Conservation (phyloP, 768 basidiomycete species). For the Harrya chromipes region DNA sequence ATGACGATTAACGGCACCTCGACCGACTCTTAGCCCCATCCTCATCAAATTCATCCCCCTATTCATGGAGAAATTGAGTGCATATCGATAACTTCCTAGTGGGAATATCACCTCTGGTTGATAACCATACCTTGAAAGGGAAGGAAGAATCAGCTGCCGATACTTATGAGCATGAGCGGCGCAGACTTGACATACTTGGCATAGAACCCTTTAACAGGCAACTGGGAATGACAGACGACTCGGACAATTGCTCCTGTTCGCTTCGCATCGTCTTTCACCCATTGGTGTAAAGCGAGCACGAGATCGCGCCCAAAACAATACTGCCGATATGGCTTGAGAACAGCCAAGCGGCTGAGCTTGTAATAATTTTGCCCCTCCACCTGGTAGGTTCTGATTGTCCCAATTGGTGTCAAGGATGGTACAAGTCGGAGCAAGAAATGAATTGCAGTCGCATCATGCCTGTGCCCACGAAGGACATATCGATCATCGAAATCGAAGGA, state of each 20-base stretch:
- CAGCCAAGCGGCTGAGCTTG: constrained; percentile 71
- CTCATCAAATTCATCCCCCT: constrained; percentile 76
- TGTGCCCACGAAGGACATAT: constrained; percentile 26
- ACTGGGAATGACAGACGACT: constrained; percentile 70
- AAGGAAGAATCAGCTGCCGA: constrained; percentile 8
- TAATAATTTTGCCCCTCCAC: constrained; percentile 45
- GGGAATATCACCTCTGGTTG: constrained; percentile 51
- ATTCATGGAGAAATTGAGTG: constrained; percentile 22
- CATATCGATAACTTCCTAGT: constrained; percentile 19
- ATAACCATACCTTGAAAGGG: constrained; percentile 61
- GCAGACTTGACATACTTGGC: constrained; percentile 48
- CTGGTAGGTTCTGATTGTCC: constrained; percentile 59
- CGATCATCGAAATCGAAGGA: constrained; percentile 7
- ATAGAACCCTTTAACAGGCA: constrained; percentile 69
- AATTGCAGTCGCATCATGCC: constrained; percentile 58
- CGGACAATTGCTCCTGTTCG: constrained; percentile 21
- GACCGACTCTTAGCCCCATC: too few species aligned
- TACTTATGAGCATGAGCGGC: constrained; percentile 7
- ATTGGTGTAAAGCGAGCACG: constrained; percentile 58
- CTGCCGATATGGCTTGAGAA: constrained; percentile 63
- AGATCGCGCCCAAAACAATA: constrained; percentile 65
- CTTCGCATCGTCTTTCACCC: constrained; percentile 44
- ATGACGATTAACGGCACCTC: too few species aligned
- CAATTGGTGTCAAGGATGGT: constrained; percentile 60
- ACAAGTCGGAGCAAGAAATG: constrained; percentile 72